Evolutionary conservation across 257 asterid species (phyloP).

Genomic region (Primulina huaijiensis): DNA sequence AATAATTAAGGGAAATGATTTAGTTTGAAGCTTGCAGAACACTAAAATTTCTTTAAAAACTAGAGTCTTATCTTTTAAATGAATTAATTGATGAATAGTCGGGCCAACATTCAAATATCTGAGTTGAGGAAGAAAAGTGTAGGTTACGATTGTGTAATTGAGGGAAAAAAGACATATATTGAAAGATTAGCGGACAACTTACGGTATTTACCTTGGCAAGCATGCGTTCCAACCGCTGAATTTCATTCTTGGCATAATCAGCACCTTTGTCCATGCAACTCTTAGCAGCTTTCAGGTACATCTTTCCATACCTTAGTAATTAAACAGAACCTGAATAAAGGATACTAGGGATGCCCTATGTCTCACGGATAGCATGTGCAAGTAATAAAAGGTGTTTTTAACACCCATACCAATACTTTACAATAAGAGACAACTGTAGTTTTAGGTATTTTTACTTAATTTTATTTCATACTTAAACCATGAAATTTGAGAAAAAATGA

Average conservation of each 20-base stretch:
- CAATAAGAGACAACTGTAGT: neutral
- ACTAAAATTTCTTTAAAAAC: neutral
- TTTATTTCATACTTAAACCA: neutral
- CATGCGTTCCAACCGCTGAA: slow-evolving; percentile 73
- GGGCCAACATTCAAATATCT: neutral
- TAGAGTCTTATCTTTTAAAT: neutral
- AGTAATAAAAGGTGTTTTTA: neutral
- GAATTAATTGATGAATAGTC: neutral
- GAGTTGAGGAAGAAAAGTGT: neutral
- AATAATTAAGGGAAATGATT: neutral
- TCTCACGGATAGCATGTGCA: neutral
- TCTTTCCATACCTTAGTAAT: slow-evolving; percentile 63
- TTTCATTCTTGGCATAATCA: slow-evolving; percentile 80
- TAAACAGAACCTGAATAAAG: slow-evolving; percentile 2
- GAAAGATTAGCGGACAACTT: neutral
- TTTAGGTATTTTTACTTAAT: neutral
- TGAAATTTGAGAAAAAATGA: neutral
- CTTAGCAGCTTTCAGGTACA: slow-evolving; percentile 82
- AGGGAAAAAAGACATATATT: neutral
- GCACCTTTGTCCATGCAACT: slow-evolving; percentile 75
- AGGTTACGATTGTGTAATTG: no score
- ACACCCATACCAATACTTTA: no score
- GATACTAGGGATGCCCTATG: neutral
- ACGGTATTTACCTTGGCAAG: slow-evolving; percentile 94
- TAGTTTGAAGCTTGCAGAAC: neutral